Conservation (phyloP, 1,284 basidiomycete genomes). For the Wallemia mellicola region DNA sequence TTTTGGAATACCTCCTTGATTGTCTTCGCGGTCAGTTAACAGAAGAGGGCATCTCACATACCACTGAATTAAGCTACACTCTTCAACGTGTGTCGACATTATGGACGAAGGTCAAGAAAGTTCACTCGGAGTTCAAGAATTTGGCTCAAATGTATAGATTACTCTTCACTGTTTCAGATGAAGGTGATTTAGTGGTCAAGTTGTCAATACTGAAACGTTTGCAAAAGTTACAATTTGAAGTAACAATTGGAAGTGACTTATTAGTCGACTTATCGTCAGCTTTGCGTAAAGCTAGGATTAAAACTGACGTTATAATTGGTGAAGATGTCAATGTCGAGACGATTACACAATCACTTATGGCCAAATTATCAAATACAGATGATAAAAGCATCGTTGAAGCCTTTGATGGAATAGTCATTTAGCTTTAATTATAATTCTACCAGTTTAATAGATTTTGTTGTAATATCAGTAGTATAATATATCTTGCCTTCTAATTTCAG, state of each 20-base stretch:
- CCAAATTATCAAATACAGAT: not conserved
- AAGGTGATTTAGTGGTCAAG: not conserved
- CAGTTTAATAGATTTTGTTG: no score
- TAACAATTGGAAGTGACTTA: not conserved
- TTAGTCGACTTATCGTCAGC: not conserved
- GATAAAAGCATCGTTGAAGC: not conserved
- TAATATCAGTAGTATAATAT: no score
- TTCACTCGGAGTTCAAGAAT: not conserved
- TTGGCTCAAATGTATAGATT: not conserved
- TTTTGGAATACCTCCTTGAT: not conserved
- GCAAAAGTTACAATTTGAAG: not conserved
- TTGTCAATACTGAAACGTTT: not conserved
- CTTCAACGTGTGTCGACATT: not conserved
- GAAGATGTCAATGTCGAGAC: not conserved
- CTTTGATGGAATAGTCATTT: not conserved
- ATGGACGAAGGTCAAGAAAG: not conserved
- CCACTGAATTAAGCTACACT: not conserved
- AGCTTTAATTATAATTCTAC: no score
- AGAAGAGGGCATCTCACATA: not conserved
- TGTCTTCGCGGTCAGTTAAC: not conserved
- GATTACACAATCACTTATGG: not conserved
- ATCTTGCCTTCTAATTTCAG: no score
- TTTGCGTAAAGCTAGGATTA: not conserved
- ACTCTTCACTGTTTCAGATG: not conserved
- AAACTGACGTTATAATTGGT: not conserved